Evolutionary conservation across 345 rosid species (phyloP).

Genomic region (Linum tenue): DNA sequence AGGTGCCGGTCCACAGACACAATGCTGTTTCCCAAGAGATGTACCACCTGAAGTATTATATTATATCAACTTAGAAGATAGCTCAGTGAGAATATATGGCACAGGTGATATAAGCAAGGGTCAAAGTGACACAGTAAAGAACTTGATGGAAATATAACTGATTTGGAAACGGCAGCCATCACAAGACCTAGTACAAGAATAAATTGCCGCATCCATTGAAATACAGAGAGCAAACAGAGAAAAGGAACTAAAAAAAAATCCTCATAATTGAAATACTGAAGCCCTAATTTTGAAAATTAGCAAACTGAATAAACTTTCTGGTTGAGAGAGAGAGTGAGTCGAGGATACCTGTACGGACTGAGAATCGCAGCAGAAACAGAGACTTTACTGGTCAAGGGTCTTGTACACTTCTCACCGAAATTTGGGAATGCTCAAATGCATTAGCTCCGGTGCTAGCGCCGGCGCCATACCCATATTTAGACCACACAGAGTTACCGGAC

Average conservation of each 20-base stretch:
- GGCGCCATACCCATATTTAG: slow-evolving; percentile 62
- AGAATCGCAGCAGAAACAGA: slow-evolving; percentile 55
- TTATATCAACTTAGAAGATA: background rate
- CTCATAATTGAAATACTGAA: too few relatives aligned
- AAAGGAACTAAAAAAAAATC: too few relatives aligned
- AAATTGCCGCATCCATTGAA: too few relatives aligned
- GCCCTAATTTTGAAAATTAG: too few relatives aligned
- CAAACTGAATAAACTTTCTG: too few relatives aligned
- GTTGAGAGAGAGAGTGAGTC: too few relatives aligned
- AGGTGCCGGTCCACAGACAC: slow-evolving; percentile 83
- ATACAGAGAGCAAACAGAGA: too few relatives aligned
- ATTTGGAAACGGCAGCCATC: background rate
- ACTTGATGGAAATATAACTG: background rate
- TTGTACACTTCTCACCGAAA: slow-evolving; percentile 45
- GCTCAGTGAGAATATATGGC: background rate
- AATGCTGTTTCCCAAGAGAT: slow-evolving; percentile 68
- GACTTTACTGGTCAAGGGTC: slow-evolving; percentile 61
- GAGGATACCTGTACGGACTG: slow-evolving; percentile 56
- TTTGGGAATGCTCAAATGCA: slow-evolving; percentile 60
- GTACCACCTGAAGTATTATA: slow-evolving; percentile 40
- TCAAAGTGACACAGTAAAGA: background rate
- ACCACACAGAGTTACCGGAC: slow-evolving; percentile 74
- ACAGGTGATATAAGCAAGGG: background rate
- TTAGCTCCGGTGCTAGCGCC: slow-evolving; percentile 22
- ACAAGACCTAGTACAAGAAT: background rate